A percentile compares a stretch with the other conserved stretches of the same genome.
These are phyloP conservation scores for Triglochin maritima DNA, from an alignment of 106 monocot genomes.

Conservation along the genomic window DNA sequence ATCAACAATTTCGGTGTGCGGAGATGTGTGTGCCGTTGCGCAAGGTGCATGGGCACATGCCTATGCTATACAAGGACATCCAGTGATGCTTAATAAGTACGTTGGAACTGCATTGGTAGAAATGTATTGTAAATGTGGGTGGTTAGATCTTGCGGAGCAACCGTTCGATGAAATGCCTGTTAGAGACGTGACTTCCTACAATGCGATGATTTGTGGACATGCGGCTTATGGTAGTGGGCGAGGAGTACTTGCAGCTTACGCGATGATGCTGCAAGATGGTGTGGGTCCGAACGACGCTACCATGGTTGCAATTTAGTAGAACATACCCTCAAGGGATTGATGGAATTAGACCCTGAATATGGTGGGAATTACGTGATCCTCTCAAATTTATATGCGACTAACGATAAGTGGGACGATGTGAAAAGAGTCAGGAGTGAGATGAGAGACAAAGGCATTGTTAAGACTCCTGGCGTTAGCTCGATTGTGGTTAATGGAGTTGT, in stretches of 20 bases:
- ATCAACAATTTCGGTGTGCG: too few species aligned
- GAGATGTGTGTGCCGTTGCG: conserved; percentile 18
- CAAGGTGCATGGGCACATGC: conserved; percentile 40
- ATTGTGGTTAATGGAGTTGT: conserved; percentile 36
- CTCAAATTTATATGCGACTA: conserved; percentile 46
- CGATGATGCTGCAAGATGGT: conserved; percentile 7
- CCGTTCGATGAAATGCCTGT: conserved; percentile 23
- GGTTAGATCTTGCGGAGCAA: conserved; percentile 22
- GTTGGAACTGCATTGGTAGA: conserved; percentile 28
- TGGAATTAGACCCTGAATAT: conserved; percentile 25
- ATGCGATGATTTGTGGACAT: conserved; percentile 27
- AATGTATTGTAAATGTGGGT: conserved; percentile 37
- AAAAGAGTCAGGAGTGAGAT: conserved; percentile 27
- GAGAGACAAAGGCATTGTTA: conserved; percentile 31
- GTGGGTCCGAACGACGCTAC: conserved; percentile 18
- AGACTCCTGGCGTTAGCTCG: conserved; percentile 38
- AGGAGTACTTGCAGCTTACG: conserved; percentile 15
- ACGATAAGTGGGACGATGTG: conserved; percentile 33
- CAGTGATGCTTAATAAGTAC: conserved; percentile 12
- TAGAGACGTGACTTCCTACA: conserved; percentile 26
- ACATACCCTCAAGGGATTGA: conserved; percentile 3
- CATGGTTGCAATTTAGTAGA: conserved; percentile 17
- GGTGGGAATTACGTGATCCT: conserved; percentile 37
- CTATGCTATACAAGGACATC: conserved; percentile 8
- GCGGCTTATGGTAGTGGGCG: conserved; percentile 25